Base-by-base conservation (phyloP, 306 rosid species). In the Cyamopsis tetragonoloba region DNA sequence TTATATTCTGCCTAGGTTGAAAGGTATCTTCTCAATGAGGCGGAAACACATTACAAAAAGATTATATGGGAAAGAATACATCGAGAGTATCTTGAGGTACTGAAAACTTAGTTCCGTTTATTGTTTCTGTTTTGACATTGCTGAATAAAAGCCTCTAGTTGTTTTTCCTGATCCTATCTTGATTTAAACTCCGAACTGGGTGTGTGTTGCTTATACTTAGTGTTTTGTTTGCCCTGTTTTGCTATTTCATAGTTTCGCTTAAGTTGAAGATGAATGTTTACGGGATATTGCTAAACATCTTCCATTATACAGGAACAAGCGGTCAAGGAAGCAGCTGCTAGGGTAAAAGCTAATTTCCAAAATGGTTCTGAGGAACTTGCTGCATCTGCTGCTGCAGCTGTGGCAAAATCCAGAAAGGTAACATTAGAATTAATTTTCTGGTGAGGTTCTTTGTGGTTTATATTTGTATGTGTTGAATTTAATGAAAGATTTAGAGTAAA, bases 51-150 rank as follows among this genome's bases (percentile, higher is more conserved):
- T 2, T 73, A 26, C 68, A 81, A 74, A 65, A 83, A 70, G 74
- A 70, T 81, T 19, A 74, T 83, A 23, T 85, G 95, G 95, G 91
- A 88, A 62, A 65, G 68, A 49, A 46, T 78, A 50, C 81, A 88
- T 70, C 60, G 73, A 60, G 87, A 79, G 76, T 79, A 79, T 79
- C 71, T 83, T 19, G 79, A 79, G 95, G 95, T 88, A 43, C 17
- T 38, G 3, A 27, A 58, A 46, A 27, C 37, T 56, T 22, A n/a
- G n/a, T n/a, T n/a, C n/a, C 54, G 50, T 68, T 35, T 5, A 8
- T 32, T 37, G 59, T 37, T 20, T 24, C 34, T 32, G 42, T 61
- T 23, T 8, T 43, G 23, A 42, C 42, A 11, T 26, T 47, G 23
- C 32, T 20, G 11, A 35, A 5, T 19, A 46, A 59, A 32, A 42